Evolutionary conservation across 2,329 filamentous ascomycete genomes (phyloP).

Genomic region (Bisporella sp.): DNA sequence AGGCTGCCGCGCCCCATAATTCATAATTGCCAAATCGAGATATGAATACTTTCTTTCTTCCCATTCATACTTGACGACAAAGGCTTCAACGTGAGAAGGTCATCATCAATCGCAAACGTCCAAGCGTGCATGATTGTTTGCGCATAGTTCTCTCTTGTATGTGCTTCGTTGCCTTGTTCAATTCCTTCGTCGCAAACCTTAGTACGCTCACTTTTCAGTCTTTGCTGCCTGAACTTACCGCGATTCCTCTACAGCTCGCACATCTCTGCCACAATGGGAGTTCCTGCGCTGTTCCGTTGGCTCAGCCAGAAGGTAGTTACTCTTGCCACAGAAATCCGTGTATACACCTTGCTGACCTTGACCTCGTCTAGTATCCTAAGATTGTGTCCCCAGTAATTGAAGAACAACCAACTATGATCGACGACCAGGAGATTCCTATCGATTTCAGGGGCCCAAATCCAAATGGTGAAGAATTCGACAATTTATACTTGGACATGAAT

Average conservation of each 20-base stretch:
- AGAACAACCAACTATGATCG: slow-evolving; percentile 72
- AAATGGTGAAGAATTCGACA: slow-evolving; percentile 96
- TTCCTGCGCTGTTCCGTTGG: slow-evolving; percentile 63
- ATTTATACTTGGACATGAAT: slow-evolving; percentile 98
- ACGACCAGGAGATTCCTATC: slow-evolving; percentile 78
- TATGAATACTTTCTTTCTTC: no score
- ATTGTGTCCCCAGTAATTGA: slow-evolving; percentile 90
- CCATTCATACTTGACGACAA: no score
- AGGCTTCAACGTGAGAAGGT: no score
- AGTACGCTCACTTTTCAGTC: no score
- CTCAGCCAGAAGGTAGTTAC: slow-evolving; percentile 68
- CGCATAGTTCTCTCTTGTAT: no score
- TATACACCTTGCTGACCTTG: slow-evolving; percentile 34
- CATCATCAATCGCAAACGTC: no score
- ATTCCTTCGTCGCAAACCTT: no score
- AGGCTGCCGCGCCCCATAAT: no score
- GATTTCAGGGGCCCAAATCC: slow-evolving; percentile 83
- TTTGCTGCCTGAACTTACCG: no score
- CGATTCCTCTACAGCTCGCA: not conserved
- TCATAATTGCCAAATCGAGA: no score
- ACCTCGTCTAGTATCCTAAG: slow-evolving; percentile 86
- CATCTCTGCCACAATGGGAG: slow-evolving; percentile 21
- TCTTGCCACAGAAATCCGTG: not conserved
- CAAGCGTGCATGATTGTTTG: no score
- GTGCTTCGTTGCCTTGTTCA: no score